Percentiles rank a stretch among this genome's conserved stretches.
phyloP scores from a whole-genome alignment of 2,329 filamentous ascomycete genomes.

The Colletotrichum echinochloae region DNA sequence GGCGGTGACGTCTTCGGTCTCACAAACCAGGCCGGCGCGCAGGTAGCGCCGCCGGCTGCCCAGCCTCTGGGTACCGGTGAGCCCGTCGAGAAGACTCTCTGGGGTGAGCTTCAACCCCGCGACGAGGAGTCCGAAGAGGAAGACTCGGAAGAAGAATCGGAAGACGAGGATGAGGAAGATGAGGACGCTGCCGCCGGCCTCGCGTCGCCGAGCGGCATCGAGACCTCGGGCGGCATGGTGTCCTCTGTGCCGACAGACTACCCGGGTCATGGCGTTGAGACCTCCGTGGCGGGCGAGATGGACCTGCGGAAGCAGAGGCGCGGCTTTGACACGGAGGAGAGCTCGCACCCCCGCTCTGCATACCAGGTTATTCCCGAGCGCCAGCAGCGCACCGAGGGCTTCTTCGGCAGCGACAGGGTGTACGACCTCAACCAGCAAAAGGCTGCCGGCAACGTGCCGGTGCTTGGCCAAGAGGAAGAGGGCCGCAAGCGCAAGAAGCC shows the following conservation, averaged over 20 bases:
- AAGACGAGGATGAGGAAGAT: slow-evolving; percentile 73
- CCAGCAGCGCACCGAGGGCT: slow-evolving; percentile 86
- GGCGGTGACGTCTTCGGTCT: slow-evolving; percentile 96
- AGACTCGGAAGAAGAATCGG: slow-evolving; percentile 78
- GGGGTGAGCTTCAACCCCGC: slow-evolving; percentile 90
- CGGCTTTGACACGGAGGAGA: slow-evolving; percentile 89
- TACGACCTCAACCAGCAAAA: slow-evolving; percentile 81
- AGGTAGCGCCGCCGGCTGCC: slow-evolving; percentile 48
- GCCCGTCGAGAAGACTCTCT: slow-evolving; percentile 86
- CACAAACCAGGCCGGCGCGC: slow-evolving; percentile 56
- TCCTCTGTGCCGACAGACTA: slow-evolving; percentile 87
- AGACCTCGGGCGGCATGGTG: slow-evolving; percentile 83
- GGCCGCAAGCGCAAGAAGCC: slow-evolving; percentile 91
- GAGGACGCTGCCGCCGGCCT: slow-evolving; percentile 74
- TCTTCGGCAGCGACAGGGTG: slow-evolving; percentile 94
- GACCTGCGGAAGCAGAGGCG: slow-evolving; percentile 88
- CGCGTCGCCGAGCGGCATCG: slow-evolving; percentile 80
- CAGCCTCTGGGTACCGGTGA: slow-evolving; percentile 69
- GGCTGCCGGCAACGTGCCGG: slow-evolving; percentile 65
- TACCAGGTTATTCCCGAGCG: slow-evolving; percentile 93
- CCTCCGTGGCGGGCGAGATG: slow-evolving; percentile 86
- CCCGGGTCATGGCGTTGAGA: slow-evolving; percentile 73
- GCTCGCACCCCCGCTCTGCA: slow-evolving; percentile 78
- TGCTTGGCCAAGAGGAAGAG: slow-evolving; percentile 85
- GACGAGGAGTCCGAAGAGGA: slow-evolving; percentile 81